phyloP scores from a whole-genome alignment of 2,329 filamentous ascomycete species.

The Coleophoma crateriformis region DNA sequence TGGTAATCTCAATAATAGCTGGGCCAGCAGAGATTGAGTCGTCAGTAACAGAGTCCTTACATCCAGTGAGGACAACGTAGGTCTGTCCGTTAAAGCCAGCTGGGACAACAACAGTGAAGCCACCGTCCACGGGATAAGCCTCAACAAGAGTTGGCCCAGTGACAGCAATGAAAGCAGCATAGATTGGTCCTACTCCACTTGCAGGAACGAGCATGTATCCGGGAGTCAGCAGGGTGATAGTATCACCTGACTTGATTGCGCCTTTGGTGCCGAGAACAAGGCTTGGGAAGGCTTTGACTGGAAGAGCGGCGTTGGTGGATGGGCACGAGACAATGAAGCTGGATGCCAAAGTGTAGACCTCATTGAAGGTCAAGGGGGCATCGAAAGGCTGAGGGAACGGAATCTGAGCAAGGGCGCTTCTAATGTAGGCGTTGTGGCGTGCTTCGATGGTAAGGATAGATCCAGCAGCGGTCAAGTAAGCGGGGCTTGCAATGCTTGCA shows the following conservation, averaged over 20 bases:
- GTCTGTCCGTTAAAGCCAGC: conserved; percentile 30
- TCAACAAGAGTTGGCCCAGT: conserved; percentile 29
- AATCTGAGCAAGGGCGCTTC: conserved; percentile 37
- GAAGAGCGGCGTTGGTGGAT: conserved; percentile 42
- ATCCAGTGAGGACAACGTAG: conserved; percentile 32
- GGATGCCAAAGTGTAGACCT: conserved; percentile 60
- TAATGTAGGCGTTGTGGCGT: conserved; percentile 58
- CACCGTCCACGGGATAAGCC: conserved; percentile 18
- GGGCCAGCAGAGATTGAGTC: conserved; percentile 31
- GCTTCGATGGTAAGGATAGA: conserved; percentile 61
- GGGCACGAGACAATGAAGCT: conserved; percentile 56
- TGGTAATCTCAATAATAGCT: conserved; percentile 23
- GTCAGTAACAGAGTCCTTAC: conserved; percentile 27
- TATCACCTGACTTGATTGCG: conserved; percentile 13
- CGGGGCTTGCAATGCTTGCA: conserved; percentile 47
- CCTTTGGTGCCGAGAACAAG: conserved; percentile 27
- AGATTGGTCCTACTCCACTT: conserved; percentile 19
- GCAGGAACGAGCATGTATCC: conserved; percentile 15
- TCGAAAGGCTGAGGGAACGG: conserved; percentile 58
- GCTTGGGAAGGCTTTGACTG: conserved; percentile 53
- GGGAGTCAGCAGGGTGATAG: conserved; percentile 20
- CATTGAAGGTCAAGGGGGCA: conserved; percentile 48
- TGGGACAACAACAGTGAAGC: conserved; percentile 23
- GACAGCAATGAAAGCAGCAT: conserved; percentile 33
- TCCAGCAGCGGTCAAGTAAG: conserved; percentile 55